Evolutionary conservation across 225 moss, liverwort and hornwort genomes (phyloP).

Genomic region (Physcomitrellopsis africana): DNA sequence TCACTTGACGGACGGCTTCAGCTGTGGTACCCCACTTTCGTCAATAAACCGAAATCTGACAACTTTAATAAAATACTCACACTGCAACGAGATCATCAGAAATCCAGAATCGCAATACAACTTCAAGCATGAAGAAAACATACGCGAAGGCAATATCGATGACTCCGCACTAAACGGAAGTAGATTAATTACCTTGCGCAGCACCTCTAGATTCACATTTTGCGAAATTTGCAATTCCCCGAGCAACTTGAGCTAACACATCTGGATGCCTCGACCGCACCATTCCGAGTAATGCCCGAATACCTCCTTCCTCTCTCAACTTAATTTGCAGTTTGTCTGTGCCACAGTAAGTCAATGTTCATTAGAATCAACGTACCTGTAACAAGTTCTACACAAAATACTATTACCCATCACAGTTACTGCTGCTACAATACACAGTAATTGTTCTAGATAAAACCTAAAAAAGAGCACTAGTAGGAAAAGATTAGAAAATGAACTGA

Average conservation of each 20-base stretch:
- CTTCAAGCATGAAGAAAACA: neutral
- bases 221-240: conserved; percentile 97
- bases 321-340: conserved; percentile 94
- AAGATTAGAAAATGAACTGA: neutral
- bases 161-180: neutral
- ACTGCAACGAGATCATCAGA: neutral
- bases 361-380: neutral
- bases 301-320: conserved; percentile 94
- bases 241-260: conserved; percentile 97
- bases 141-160: neutral
- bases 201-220: conserved; percentile 99
- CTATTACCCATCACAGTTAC: neutral
- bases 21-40: neutral
- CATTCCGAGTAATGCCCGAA: conserved; percentile 93
- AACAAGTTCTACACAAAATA: neutral
- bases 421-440: neutral
- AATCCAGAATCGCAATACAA: neutral
- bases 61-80: too few species aligned
- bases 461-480: neutral
- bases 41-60: too few species aligned
- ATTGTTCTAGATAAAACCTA: neutral
- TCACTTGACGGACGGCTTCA: neutral
- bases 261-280: conserved; percentile 95
- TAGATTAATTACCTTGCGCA: conserved; percentile 71
- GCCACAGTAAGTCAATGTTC: conserved; percentile 12